Evolutionary conservation across 768 basidiomycete species (phyloP).

Genomic region (Leccinellum rugosiceps): DNA sequence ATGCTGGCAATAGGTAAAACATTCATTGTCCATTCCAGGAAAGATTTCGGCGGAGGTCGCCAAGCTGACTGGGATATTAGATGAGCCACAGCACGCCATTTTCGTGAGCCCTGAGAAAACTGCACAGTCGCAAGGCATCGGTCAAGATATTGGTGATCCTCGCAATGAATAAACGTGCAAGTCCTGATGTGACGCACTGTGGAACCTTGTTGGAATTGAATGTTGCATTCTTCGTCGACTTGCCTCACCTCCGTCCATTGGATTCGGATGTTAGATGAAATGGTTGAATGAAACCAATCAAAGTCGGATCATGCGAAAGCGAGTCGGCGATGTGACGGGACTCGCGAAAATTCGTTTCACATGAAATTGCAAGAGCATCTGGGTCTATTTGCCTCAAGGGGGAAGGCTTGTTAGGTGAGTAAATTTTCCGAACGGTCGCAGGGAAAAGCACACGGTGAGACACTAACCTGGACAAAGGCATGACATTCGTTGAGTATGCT

Average conservation of each 20-base stretch:
- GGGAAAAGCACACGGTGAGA: not conserved
- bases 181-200: not conserved
- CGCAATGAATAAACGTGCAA: not conserved
- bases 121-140: not conserved
- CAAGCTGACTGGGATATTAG: not conserved
- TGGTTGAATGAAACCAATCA: not conserved
- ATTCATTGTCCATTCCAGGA: not conserved
- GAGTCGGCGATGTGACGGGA: not conserved
- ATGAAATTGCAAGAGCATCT: not conserved
- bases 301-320: not conserved
- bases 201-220: not conserved
- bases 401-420: not conserved
- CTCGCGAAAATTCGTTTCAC: not conserved
- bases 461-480: not conserved
- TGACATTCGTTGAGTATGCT: not conserved
- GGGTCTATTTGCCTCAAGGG: not conserved
- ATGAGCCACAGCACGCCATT: not conserved
- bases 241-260: not conserved
- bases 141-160: not conserved
- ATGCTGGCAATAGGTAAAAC: not conserved
- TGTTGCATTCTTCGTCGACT: not conserved
- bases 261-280: not conserved
- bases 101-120: not conserved
- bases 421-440: not conserved
- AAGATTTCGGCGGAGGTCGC: not conserved